Evolutionary conservation across 2,329 filamentous ascomycete species (phyloP).

Genomic region (Mycosphaerella sp.): DNA sequence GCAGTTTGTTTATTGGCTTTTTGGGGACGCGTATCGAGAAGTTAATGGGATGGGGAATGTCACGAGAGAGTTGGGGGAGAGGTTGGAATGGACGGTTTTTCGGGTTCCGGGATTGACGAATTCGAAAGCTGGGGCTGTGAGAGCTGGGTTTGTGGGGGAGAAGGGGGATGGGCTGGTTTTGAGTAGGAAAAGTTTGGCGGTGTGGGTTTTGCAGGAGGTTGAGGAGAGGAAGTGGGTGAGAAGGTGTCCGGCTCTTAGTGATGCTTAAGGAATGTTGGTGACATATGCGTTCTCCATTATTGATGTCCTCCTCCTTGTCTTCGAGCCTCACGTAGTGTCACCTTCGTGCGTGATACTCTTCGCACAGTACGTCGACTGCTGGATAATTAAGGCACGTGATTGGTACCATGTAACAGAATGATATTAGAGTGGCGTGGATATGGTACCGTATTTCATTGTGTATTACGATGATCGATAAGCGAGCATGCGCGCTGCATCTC

Average conservation of each 20-base stretch:
- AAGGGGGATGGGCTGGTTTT: conserved; percentile 17
- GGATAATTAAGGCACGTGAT: too few relatives aligned
- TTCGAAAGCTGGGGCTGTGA: conserved; percentile 15
- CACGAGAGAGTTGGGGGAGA: conserved; percentile 3
- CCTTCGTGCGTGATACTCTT: too few relatives aligned
- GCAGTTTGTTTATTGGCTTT: conserved; percentile 8
- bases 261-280: conserved; percentile 17
- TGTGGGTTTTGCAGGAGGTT: conserved; percentile 24
- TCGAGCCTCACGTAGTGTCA: too few relatives aligned
- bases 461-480: too few relatives aligned
- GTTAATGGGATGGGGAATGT: conserved; percentile 20
- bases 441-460: too few relatives aligned
- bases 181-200: conserved; percentile 22
- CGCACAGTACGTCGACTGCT: too few relatives aligned
- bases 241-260: conserved; percentile 19
- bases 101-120: conserved; percentile 21
- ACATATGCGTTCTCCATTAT: too few relatives aligned
- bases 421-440: too few relatives aligned
- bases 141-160: conserved; percentile 14
- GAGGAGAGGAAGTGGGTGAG: conserved; percentile 23
- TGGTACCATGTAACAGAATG: too few relatives aligned
- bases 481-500: too few relatives aligned
- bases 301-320: too few relatives aligned
- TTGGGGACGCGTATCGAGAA: conserved; percentile 17
- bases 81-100: conserved; percentile 22